These are phyloP conservation scores for Pontederia crassipes DNA, from an alignment of 176 grass and related monocot genomes.

Conservation along the genomic window DNA sequence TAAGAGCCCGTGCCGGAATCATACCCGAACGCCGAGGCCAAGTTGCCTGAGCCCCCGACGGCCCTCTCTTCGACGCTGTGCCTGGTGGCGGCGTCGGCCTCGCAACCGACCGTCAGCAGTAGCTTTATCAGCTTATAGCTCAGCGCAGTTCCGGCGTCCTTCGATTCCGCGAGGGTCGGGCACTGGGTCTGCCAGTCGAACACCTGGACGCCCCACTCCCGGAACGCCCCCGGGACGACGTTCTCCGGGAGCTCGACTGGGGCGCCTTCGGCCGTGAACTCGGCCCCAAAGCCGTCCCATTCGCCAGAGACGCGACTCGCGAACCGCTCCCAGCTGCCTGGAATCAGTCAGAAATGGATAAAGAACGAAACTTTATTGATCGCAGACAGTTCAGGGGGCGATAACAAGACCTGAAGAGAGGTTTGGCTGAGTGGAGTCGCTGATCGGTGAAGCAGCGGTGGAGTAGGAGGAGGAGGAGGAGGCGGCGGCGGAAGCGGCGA, in stretches of 20 bases:
- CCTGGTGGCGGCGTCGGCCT: slow-evolving; percentile 86
- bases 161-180: slow-evolving; percentile 62
- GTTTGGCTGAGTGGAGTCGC: slow-evolving; percentile 6
- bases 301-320: slow-evolving; percentile 68
- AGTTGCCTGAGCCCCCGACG: slow-evolving; percentile 25
- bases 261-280: slow-evolving; percentile 54
- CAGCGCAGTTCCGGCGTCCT: slow-evolving; percentile 24
- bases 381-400: not conserved
- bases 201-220: slow-evolving; percentile 79
- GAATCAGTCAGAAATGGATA: slow-evolving; percentile 7
- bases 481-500: not conserved
- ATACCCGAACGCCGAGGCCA: slow-evolving; percentile 49
- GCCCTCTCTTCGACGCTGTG: slow-evolving; percentile 58
- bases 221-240: slow-evolving; percentile 72
- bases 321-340: slow-evolving; percentile 54
- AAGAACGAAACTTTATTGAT: not conserved
- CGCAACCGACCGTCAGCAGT: slow-evolving; percentile 81
- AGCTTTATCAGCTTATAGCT: slow-evolving; percentile 69
- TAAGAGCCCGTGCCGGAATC: slow-evolving; percentile 26
- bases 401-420: not conserved
- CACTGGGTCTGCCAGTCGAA: slow-evolving; percentile 97
- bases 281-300: slow-evolving; percentile 87
- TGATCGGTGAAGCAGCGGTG: not conserved
- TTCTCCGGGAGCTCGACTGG: slow-evolving; percentile 63
- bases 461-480: slow-evolving; percentile 9